Percentiles rank a stretch among this genome's conserved stretches.
These are phyloP conservation scores for Nakazawaea molendinolei DNA, from an alignment of 805 yeast species.

Conservation along the genomic window DNA sequence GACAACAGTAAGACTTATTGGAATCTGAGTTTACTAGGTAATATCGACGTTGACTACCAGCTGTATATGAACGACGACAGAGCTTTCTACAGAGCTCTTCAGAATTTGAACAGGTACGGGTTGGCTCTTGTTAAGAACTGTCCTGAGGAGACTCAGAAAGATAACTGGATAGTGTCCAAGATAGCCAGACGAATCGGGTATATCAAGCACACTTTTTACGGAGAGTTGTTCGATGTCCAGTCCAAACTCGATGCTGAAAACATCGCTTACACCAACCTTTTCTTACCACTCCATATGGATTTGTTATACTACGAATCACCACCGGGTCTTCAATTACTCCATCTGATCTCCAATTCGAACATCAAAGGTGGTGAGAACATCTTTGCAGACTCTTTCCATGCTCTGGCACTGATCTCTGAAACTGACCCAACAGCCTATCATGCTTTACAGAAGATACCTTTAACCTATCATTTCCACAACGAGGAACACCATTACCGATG, in stretches of 20 bases:
- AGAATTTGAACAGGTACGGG: slow-evolving; percentile 49
- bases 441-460: slow-evolving; percentile 56
- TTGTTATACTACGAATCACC: slow-evolving; percentile 72
- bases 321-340: slow-evolving; percentile 71
- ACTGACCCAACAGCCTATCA: slow-evolving; percentile 56
- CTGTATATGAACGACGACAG: slow-evolving; percentile 32
- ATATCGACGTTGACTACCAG: slow-evolving; percentile 26
- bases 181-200: slow-evolving; percentile 51
- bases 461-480: slow-evolving; percentile 62
- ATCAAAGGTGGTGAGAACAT: slow-evolving; percentile 62
- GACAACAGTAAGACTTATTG: slow-evolving; percentile 31
- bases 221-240: slow-evolving; percentile 62
- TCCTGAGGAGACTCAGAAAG: slow-evolving; percentile 33
- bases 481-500: slow-evolving; percentile 56
- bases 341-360: slow-evolving; percentile 46
- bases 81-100: slow-evolving; percentile 32
- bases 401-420: slow-evolving; percentile 48
- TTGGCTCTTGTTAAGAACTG: slow-evolving; percentile 46
- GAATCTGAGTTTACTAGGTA: slow-evolving; percentile 25
- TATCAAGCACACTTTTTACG: slow-evolving; percentile 65
- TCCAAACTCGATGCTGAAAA: slow-evolving; percentile 49
- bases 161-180: slow-evolving; percentile 29
- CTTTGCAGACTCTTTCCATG: slow-evolving; percentile 65
- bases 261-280: slow-evolving; percentile 60
- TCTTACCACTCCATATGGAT: slow-evolving; percentile 74